Percentiles rank a stretch among this genome's conserved stretches.
Evolutionary conservation across 2,329 filamentous ascomycete genomes (phyloP).

Genomic region (Venturia pyrina): DNA sequence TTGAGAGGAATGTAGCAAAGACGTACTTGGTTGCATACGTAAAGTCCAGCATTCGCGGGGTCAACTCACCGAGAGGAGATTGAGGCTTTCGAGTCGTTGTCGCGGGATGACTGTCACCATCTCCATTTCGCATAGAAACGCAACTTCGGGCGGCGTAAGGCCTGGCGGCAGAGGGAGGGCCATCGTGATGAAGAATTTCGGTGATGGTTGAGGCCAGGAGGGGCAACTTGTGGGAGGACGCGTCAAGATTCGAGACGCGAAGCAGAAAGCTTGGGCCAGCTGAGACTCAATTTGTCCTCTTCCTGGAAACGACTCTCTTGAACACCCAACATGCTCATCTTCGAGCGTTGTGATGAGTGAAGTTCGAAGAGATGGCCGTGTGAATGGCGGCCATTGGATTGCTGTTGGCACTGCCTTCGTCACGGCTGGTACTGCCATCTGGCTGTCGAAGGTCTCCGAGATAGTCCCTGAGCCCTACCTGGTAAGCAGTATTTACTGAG

Average conservation of each 20-base stretch:
- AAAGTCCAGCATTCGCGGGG: conserved; percentile 16
- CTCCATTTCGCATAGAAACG: conserved; percentile 97
- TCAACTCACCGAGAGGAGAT: conserved; percentile 69
- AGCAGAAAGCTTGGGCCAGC: background rate
- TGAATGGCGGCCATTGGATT: background rate
- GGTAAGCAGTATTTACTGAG: conserved; percentile 25
- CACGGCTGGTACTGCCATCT: conserved; percentile 21
- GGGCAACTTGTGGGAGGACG: too few species aligned
- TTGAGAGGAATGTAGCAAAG: background rate
- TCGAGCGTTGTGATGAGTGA: background rate
- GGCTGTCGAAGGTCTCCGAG: conserved; percentile 36
- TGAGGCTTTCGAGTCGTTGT: conserved; percentile 76
- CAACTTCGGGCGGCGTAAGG: conserved; percentile 77
- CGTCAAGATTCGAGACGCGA: conserved; percentile 9
- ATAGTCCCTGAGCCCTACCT: conserved; percentile 50
- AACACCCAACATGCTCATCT: background rate
- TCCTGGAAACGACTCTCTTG: background rate
- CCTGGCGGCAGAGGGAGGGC: conserved; percentile 52
- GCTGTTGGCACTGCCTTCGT: background rate
- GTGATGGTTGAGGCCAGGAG: conserved; percentile 11
- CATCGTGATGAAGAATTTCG: conserved; percentile 32
- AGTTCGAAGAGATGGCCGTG: background rate
- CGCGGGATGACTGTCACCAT: conserved; percentile 85
- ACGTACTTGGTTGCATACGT: background rate
- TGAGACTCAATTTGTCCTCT: background rate